These are phyloP conservation scores for Lindgomyces ingoldianus DNA, from an alignment of 495 filamentous ascomycete genomes.

Conservation along the genomic window DNA sequence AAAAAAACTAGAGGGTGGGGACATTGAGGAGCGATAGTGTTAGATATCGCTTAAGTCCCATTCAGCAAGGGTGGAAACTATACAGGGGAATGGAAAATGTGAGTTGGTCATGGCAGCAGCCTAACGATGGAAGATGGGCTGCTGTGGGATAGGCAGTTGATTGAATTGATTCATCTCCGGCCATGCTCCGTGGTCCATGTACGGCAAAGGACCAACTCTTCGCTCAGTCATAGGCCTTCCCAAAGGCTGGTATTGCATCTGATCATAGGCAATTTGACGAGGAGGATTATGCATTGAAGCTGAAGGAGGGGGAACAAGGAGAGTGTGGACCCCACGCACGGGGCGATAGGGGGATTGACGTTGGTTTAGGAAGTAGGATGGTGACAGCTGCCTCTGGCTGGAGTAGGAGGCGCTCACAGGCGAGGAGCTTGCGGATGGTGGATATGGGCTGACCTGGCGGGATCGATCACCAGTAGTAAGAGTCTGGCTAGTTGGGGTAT, in stretches of 20 bases:
- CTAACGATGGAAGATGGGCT: slow-evolving; percentile 29
- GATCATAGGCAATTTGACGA: slow-evolving; percentile 62
- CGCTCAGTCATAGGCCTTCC: slow-evolving; percentile 73
- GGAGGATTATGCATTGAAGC: slow-evolving; percentile 73
- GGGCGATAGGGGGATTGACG: slow-evolving; percentile 88
- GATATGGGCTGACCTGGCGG: slow-evolving; percentile 45
- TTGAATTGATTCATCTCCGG: slow-evolving; percentile 19
- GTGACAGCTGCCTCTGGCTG: slow-evolving; percentile 60
- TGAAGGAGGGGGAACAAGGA: slow-evolving; percentile 85
- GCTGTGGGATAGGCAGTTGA: slow-evolving; percentile 30
- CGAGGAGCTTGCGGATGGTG: slow-evolving; percentile 42
- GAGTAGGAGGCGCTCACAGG: slow-evolving; percentile 37
- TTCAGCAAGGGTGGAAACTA: too few relatives aligned
- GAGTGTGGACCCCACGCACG: slow-evolving; percentile 81
- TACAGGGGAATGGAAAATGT: not conserved
- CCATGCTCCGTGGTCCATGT: slow-evolving; percentile 49
- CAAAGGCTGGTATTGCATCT: slow-evolving; percentile 96
- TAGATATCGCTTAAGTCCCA: too few relatives aligned
- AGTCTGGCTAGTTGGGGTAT: slow-evolving; percentile 38
- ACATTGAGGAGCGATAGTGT: too few relatives aligned
- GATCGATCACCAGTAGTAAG: slow-evolving; percentile 39
- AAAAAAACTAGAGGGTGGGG: slow-evolving; percentile 4
- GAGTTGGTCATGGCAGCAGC: not conserved
- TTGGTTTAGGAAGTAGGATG: slow-evolving; percentile 62
- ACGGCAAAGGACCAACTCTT: slow-evolving; percentile 80